Conservation (phyloP, 495 filamentous ascomycete species). For the Daldinia loculata region DNA sequence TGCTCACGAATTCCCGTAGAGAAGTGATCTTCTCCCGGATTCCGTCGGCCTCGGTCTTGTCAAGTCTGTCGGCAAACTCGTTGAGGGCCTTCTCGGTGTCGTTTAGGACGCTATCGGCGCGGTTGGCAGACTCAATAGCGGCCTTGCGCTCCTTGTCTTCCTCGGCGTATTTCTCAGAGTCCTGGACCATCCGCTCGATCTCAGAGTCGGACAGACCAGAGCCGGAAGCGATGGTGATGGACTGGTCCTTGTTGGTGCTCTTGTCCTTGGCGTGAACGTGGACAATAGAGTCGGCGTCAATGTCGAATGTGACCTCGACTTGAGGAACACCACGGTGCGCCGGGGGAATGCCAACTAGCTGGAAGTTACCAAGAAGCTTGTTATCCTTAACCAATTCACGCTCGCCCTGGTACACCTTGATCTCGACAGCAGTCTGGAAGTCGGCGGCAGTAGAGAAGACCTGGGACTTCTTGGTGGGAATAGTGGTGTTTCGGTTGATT, state of each 20-base stretch:
- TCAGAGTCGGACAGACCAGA: conserved; percentile 95
- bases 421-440: conserved; percentile 99
- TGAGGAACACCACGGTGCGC: conserved; percentile 98
- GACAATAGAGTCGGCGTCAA: conserved; percentile 98
- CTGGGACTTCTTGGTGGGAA: conserved; percentile 99
- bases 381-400: conserved; percentile 99
- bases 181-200: conserved; percentile 96
- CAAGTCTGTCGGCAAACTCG: conserved; percentile 93
- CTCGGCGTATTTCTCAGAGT: conserved; percentile 96
- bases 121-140: conserved; percentile 94
- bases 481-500: conserved; percentile 99
- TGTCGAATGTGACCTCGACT: conserved; percentile 99
- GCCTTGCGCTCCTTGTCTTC: conserved; percentile 96
- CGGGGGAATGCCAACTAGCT: conserved; percentile 96
- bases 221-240: conserved; percentile 97
- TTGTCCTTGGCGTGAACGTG: conserved; percentile 99
- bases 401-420: conserved; percentile 99
- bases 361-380: conserved; percentile 99
- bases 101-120: conserved; percentile 93
- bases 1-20: conserved; percentile 89
- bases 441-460: conserved; percentile 98
- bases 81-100: conserved; percentile 98
- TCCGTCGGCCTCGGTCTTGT: conserved; percentile 92
- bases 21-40: conserved; percentile 92
- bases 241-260: conserved; percentile 99